Conservation (phyloP, 164 flowering plant genomes). For the Euptelea pleiosperma region DNA sequence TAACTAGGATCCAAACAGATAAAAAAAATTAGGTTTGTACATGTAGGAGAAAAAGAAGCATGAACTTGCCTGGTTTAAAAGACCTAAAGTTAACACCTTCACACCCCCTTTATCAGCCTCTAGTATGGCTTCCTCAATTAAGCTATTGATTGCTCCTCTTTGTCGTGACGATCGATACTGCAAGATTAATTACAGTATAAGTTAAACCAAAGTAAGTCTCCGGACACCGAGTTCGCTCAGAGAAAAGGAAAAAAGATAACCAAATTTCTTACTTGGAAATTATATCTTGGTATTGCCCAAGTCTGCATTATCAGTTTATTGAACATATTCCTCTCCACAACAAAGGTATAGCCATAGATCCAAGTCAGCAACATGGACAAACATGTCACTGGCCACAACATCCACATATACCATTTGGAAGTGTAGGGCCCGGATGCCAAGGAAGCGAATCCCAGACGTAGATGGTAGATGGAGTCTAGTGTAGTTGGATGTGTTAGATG, state of each 20-base stretch:
- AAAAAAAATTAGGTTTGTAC: neutral
- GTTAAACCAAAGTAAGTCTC: neutral
- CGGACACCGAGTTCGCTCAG: neutral
- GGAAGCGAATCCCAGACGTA: conserved; percentile 39
- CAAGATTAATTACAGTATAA: neutral
- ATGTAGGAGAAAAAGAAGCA: neutral
- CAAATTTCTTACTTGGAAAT: conserved; percentile 36
- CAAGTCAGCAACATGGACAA: conserved; percentile 43
- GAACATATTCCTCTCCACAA: conserved; percentile 46
- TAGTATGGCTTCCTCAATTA: conserved; percentile 65
- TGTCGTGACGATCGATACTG: conserved; percentile 44
- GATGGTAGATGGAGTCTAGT: conserved; percentile 48
- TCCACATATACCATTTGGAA: conserved; percentile 50
- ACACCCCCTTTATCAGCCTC: conserved; percentile 54
- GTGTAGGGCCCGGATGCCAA: conserved; percentile 45
- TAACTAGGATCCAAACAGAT: neutral
- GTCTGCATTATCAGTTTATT: conserved; percentile 43
- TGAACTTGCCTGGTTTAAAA: conserved; percentile 62
- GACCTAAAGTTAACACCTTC: conserved; percentile 63
- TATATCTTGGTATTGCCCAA: conserved; percentile 60
- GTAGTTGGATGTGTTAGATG: conserved; percentile 56
- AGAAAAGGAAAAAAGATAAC: neutral
- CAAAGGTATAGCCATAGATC: conserved; percentile 42
- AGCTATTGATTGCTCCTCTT: conserved; percentile 36
- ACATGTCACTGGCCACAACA: conserved; percentile 52